A percentile compares a stretch with the other conserved stretches of the same genome.
Conservation (phyloP, 768 basidiomycete genomes). For the Phylloporus arenicola region DNA sequence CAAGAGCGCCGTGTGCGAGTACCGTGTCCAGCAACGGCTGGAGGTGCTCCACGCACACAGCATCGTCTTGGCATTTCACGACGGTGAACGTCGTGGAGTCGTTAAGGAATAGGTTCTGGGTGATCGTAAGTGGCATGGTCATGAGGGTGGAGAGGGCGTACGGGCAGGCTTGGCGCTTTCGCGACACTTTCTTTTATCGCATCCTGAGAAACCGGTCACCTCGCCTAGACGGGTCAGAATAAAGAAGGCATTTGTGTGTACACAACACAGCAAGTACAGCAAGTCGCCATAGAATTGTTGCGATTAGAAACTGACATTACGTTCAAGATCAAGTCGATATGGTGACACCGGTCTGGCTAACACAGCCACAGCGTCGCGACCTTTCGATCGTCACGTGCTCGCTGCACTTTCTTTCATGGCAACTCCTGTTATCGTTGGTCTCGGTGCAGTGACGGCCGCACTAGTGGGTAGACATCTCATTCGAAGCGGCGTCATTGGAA, state of each 20-base stretch:
- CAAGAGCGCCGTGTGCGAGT: conserved; percentile 22
- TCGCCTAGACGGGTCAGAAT: not conserved
- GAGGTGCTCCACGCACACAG: conserved; percentile 21
- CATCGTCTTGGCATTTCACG: conserved; percentile 21
- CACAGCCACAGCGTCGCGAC: not conserved
- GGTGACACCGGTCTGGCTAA: not conserved
- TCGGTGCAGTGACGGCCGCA: conserved; percentile 73
- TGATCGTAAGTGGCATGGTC: conserved; percentile 20
- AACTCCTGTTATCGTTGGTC: conserved; percentile 70
- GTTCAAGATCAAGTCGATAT: conserved; percentile 6
- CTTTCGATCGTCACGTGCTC: conserved; percentile 10
- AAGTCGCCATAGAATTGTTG: not conserved
- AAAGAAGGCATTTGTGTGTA: not conserved
- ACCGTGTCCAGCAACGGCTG: conserved; percentile 27
- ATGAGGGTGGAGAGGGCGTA: conserved; percentile 4
- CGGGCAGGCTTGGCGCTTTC: not conserved
- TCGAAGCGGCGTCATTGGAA: conserved; percentile 54
- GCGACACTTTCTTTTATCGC: conserved; percentile 4
- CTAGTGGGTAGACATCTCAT: conserved; percentile 69
- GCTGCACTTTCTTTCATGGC: conserved; percentile 48
- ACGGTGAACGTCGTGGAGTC: conserved; percentile 26
- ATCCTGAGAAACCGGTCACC: not conserved
- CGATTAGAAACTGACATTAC: too few species aligned
- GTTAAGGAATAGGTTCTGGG: conserved; percentile 32
- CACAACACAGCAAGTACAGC: conserved; percentile 12